Base-by-base conservation (phyloP, 2,329 filamentous ascomycete genomes). In the Colletotrichum lupini region DNA sequence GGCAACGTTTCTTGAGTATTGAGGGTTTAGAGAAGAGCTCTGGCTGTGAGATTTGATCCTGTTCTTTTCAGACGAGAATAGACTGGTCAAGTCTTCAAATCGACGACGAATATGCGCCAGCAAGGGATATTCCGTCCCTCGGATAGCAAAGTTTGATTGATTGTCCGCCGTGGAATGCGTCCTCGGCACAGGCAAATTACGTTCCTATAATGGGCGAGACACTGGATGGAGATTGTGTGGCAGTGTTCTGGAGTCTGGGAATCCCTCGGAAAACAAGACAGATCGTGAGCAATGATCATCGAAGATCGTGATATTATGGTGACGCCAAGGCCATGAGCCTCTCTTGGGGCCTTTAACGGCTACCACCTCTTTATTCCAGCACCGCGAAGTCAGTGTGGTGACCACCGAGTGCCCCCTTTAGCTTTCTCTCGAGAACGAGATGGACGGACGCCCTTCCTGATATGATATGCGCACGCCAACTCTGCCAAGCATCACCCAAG, bases 401-500 rank as follows among this genome's bases (percentile, higher is more conserved):
- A 49, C 42, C 42, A 32, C 30, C 8, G 30, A 9, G 30, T 32
- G 30, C 9, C 42, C 19, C 19, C 19, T 22, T 42, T 42, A 42
- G 19, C 42, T 22, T 22, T 22, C 14, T 22, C 19, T 8, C 42
- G 42, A 49, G 42, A 49, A 49, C 16, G n/a, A 28, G 35, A 58
- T 19, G 24, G 49, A n/a, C 32, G 46, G 66, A 12, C 42, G 55
- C 55, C 62, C 26, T 61, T 46, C 24, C 16, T 26, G 46, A n/a
- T 16, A 24, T 37, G 37, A 42, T 28, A 28, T 14, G 61, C n/a
- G 9, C 22, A 28, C 30, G 49, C 62, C 52, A 65, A 35, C 53
- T 26, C 49, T 65, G 62, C 62, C 62, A 65, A 65, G 62, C 62
- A 56, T 12, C 49, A 24, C 30, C 26, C 26, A 9, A 24, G n/a